Percentiles rank a stretch among this genome's conserved stretches.
Conservation (phyloP, 305 asterid species). For the Lippia alba region DNA sequence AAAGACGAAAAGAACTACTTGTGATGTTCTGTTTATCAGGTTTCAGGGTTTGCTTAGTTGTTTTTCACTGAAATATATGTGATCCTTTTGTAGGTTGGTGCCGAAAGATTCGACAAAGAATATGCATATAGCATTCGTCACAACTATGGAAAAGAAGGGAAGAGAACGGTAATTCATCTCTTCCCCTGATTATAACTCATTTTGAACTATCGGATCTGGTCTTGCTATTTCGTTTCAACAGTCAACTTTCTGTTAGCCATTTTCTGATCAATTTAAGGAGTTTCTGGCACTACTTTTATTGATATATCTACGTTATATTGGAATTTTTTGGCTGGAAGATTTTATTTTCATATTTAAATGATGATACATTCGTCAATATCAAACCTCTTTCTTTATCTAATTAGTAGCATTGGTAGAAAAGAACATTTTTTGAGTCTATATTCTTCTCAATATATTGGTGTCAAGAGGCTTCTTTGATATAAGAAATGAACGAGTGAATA, state of each 20-base stretch:
- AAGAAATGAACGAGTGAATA: neutral
- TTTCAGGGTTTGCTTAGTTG: slow-evolving; percentile 13
- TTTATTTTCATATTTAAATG: slow-evolving; percentile 15
- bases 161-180: slow-evolving; percentile 74
- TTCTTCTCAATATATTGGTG: neutral
- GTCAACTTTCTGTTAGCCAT: neutral
- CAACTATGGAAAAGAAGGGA: slow-evolving; percentile 99
- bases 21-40: slow-evolving; percentile 16
- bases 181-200: slow-evolving; percentile 25
- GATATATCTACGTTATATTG: neutral
- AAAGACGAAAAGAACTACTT: slow-evolving; percentile 12
- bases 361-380: neutral
- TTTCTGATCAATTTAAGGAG: neutral
- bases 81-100: slow-evolving; percentile 74
- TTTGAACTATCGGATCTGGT: slow-evolving; percentile 18
- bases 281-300: slow-evolving; percentile 2
- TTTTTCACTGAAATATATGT: slow-evolving; percentile 20
- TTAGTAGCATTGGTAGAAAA: slow-evolving; percentile 25
- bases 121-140: slow-evolving; percentile 90
- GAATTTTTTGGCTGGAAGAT: slow-evolving; percentile 2
- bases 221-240: slow-evolving; percentile 26
- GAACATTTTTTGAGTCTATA: neutral
- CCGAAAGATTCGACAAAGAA: slow-evolving; percentile 95
- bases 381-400: slow-evolving; percentile 8
- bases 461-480: neutral